Evolutionary conservation across 164 flowering plant species (phyloP), one percentile per base, ranked within the genome.

Genomic region (Stephania japonica): DNA sequence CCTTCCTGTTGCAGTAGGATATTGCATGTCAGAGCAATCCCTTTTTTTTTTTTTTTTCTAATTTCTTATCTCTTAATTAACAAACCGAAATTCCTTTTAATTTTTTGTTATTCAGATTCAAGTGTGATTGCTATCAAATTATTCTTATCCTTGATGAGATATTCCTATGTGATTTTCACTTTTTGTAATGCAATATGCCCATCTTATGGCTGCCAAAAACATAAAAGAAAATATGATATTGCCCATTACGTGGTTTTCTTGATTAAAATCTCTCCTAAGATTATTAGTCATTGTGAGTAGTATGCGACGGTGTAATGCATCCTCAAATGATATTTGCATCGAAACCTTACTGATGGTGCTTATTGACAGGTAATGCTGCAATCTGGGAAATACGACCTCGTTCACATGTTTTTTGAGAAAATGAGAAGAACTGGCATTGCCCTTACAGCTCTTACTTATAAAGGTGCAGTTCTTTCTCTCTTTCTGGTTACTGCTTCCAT

Each of bases 321-420:
- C 75, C 80, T 77, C 71, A 80, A 73, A 70, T 73, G 78, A 78
- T 84, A 73, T 69, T 62, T 81, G 73, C 70, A 83, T 80, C 80
- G 32, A 76, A 85, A 82, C 75, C 89, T 88, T 84, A 87, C 81
- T 71, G 74, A 84, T 69, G 74, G 70, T 87, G 75, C 75, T 88
- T 89, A 76, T 83, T 88, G 81, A 76, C 84, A 96, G 99, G 99
- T 93, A 71, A 96, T 93, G 99, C 77, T 96, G 83, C 80, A 79
- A 73, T 87, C 94, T 65, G 90, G 91, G 80, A 93, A 91, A 82
- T 91, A 87, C 79, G 94, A 93, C 50, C 88, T 81, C 73, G 98
- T 96, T 67, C 89, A 90, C 73, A 81, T 86, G 72, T 83, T 80
- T 78, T 96, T 93, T 73, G 78, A 74, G 73, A 93, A 85, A 81